These are phyloP conservation scores for Cynara cardunculus DNA, from an alignment of 129 eudicot genomes.

Conservation along the genomic window DNA sequence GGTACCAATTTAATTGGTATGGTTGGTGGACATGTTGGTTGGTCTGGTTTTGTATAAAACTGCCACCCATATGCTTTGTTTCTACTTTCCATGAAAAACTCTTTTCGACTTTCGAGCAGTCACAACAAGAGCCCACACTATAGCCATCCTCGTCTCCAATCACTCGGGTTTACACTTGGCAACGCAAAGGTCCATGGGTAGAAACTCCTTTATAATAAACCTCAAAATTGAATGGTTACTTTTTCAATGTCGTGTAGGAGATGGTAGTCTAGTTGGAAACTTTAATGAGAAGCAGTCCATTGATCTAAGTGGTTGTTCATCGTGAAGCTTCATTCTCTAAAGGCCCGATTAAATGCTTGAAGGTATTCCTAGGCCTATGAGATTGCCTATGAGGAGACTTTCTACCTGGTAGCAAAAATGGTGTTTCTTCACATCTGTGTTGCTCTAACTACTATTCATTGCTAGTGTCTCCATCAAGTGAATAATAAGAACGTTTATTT, in stretches of 20 bases:
- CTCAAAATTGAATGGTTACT: background rate
- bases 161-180: background rate
- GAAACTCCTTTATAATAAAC: background rate
- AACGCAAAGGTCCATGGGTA: background rate
- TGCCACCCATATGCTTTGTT: background rate
- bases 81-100: background rate
- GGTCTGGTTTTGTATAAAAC: no score
- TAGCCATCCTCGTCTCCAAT: background rate
- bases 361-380: background rate
- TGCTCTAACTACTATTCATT: no score
- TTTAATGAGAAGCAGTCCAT: background rate
- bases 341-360: background rate
- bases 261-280: background rate
- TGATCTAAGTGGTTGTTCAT: background rate
- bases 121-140: background rate
- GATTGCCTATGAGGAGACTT: background rate
- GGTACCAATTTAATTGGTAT: no score
- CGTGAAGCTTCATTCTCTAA: background rate
- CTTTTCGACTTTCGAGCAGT: background rate
- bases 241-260: background rate
- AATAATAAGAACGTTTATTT: background rate
- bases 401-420: background rate
- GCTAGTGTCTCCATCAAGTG: no score
- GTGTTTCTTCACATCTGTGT: background rate
- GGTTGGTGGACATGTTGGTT: no score